Conservation (phyloP, 495 filamentous ascomycete genomes). For the Jackrogersella multiformis region DNA sequence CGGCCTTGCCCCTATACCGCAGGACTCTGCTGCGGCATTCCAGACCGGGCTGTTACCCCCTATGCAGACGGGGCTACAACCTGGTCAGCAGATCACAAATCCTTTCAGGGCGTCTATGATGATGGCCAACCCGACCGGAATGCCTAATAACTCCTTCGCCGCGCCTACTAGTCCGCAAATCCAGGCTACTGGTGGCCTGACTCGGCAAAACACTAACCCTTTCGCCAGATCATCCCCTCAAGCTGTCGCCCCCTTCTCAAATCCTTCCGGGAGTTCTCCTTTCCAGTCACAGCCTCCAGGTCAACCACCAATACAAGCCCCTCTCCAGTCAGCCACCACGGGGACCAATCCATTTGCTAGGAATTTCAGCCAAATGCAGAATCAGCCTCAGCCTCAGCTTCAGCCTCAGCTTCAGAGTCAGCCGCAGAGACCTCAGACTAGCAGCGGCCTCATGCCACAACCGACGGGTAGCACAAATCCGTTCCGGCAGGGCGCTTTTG, state of each 20-base stretch:
- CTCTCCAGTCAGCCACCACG: slow-evolving; percentile 68
- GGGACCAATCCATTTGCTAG: slow-evolving; percentile 79
- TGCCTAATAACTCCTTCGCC: slow-evolving; percentile 46
- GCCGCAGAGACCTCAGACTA: slow-evolving; percentile 55
- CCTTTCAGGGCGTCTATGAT: slow-evolving; percentile 90
- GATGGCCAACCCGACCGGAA: slow-evolving; percentile 62
- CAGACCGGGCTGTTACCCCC: slow-evolving; percentile 51
- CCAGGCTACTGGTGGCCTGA: slow-evolving; percentile 56
- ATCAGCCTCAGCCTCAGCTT: not conserved
- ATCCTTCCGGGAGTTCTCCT: slow-evolving; percentile 57
- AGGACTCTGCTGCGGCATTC: slow-evolving; percentile 66
- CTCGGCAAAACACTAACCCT: slow-evolving; percentile 82
- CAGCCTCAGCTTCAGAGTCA: slow-evolving; percentile 37
- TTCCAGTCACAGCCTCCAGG: slow-evolving; percentile 60
- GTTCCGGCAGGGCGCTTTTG: slow-evolving; percentile 87
- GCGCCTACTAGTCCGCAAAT: slow-evolving; percentile 44
- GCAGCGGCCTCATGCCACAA: slow-evolving; percentile 61
- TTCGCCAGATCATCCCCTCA: slow-evolving; percentile 71
- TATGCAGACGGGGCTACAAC: slow-evolving; percentile 55
- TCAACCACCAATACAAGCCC: slow-evolving; percentile 54
- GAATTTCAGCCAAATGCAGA: slow-evolving; percentile 51
- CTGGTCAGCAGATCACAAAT: slow-evolving; percentile 73
- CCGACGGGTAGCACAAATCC: slow-evolving; percentile 93
- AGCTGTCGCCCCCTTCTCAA: slow-evolving; percentile 58
- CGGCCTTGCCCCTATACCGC: slow-evolving; percentile 68